phyloP scores from a whole-genome alignment of 352 stramenopile genomes.

The Saprolegnia diclina region DNA sequence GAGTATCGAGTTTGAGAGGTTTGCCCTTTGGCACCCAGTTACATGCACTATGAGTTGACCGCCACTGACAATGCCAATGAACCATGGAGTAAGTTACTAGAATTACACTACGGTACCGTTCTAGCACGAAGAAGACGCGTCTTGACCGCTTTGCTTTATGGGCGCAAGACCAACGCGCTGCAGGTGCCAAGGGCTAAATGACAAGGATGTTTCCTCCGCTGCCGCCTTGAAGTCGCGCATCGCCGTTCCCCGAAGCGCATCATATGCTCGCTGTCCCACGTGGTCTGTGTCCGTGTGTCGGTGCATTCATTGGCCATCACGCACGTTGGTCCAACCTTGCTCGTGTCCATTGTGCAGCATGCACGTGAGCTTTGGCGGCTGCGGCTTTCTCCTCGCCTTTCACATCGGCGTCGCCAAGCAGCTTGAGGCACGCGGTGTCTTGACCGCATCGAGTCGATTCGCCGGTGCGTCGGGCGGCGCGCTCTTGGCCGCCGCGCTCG shows the following conservation, averaged over 20 bases:
- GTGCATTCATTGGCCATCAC: not conserved
- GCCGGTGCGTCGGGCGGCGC: conserved; percentile 67
- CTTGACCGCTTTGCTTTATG: too few species aligned
- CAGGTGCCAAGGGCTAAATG: too few species aligned
- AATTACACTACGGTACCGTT: too few species aligned
- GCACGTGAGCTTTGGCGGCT: conserved; percentile 77
- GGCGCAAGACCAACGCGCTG: too few species aligned
- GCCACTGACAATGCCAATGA: too few species aligned
- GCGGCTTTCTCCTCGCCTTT: conserved; percentile 74
- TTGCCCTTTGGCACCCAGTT: too few species aligned
- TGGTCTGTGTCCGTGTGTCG: not conserved
- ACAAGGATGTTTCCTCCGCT: too few species aligned
- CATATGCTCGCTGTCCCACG: not conserved
- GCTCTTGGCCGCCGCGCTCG: conserved; percentile 57
- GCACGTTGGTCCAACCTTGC: too few species aligned
- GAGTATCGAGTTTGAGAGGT: too few species aligned
- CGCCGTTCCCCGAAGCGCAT: not conserved
- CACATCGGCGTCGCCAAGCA: conserved; percentile 63
- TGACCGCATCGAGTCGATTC: conserved; percentile 49
- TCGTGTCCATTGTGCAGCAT: not conserved
- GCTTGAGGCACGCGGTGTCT: conserved; percentile 45
- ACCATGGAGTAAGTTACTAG: too few species aligned
- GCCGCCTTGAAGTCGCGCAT: not conserved
- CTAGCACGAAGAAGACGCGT: too few species aligned
- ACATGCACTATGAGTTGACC: too few species aligned